Percentiles rank a stretch among this genome's conserved stretches.
These are phyloP conservation scores for Lentinula aciculospora DNA, from an alignment of 768 basidiomycete genomes.

Conservation along the genomic window DNA sequence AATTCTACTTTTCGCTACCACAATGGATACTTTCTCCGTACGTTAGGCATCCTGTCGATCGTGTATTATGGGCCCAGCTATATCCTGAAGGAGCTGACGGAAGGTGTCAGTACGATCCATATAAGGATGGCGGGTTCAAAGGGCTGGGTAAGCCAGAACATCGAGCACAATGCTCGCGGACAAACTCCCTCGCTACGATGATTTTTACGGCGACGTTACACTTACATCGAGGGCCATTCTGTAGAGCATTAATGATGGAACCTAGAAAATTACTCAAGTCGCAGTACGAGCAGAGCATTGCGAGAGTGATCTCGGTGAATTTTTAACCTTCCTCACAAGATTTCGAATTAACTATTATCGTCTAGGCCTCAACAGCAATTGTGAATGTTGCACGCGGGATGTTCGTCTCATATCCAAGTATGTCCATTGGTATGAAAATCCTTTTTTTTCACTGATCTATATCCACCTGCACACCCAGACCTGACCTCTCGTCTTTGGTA, in stretches of 20 bases:
- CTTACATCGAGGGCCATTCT: slow-evolving; percentile 19
- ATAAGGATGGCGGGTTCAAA: background rate
- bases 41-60: slow-evolving; percentile 14
- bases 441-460: background rate
- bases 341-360: background rate
- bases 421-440: background rate
- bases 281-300: slow-evolving; percentile 15
- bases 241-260: slow-evolving; percentile 16
- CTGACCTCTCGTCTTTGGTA: slow-evolving; percentile 18
- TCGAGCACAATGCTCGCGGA: slow-evolving; percentile 12
- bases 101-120: background rate
- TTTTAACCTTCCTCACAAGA: background rate
- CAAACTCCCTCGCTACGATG: slow-evolving; percentile 15
- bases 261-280: slow-evolving; percentile 11
- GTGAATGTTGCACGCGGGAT: slow-evolving; percentile 17
- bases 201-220: slow-evolving; percentile 15
- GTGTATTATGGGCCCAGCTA: slow-evolving; percentile 10
- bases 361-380: slow-evolving; percentile 16
- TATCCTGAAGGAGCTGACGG: slow-evolving; percentile 5
- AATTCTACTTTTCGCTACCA: slow-evolving; percentile 13
- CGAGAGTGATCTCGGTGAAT: slow-evolving; percentile 11
- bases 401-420: slow-evolving; percentile 17
- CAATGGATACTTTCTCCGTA: slow-evolving; percentile 16
- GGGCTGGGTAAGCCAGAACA: slow-evolving; percentile 10
- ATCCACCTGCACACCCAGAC: background rate